Conservation (phyloP, 345 rosid species). For the Acer saccharum region DNA sequence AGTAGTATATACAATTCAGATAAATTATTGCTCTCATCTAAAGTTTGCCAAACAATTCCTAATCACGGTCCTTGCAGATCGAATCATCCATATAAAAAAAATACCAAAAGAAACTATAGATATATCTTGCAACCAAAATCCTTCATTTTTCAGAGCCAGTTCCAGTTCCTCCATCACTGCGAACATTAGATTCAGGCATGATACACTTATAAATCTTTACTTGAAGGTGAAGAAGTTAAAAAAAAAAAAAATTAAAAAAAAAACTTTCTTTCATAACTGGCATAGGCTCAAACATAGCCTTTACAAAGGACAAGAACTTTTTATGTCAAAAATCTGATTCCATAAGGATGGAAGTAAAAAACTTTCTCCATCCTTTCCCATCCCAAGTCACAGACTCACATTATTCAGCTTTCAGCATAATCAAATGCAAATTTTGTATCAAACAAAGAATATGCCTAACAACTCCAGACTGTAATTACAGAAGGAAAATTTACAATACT, state of each 20-base stretch:
- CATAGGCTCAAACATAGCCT: background rate
- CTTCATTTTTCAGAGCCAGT: background rate
- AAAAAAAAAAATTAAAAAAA: too few relatives aligned
- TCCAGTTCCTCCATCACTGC: background rate
- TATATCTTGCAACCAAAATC: too few relatives aligned
- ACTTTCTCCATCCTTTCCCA: background rate
- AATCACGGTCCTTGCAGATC: too few relatives aligned
- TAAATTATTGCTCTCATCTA: too few relatives aligned
- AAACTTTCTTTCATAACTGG: background rate
- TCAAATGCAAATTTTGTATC: background rate
- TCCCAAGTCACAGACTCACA: background rate
- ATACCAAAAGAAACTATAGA: too few relatives aligned
- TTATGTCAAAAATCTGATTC: background rate
- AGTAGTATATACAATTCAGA: too few relatives aligned
- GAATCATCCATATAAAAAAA: too few relatives aligned
- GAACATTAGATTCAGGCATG: background rate
- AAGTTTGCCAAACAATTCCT: too few relatives aligned
- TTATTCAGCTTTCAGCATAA: slow-evolving; percentile 16
- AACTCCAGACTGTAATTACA: slow-evolving; percentile 17
- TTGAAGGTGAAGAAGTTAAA: too few relatives aligned
- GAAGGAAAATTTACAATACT: slow-evolving; percentile 15
- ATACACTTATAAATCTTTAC: too few relatives aligned
- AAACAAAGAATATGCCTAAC: slow-evolving; percentile 11
- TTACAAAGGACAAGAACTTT: background rate
- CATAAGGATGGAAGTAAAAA: slow-evolving; percentile 5